phyloP scores from a whole-genome alignment of 805 yeast species.

The Ascoidea rubescens region DNA sequence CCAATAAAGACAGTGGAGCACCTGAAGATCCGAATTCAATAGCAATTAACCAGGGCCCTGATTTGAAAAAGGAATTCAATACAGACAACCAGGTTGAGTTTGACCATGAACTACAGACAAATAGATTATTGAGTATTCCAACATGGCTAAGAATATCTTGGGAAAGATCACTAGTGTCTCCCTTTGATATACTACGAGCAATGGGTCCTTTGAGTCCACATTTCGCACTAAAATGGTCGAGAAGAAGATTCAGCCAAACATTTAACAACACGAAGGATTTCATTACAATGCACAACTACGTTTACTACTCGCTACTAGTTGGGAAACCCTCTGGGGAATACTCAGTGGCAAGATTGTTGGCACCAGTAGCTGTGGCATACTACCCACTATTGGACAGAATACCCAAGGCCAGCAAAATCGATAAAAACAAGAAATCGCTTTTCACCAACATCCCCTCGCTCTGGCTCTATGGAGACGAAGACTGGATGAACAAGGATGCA shows the following conservation, averaged over 20 bases:
- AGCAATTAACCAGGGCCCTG: not conserved
- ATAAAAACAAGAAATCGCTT: slow-evolving; percentile 29
- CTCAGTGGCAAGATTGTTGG: slow-evolving; percentile 45
- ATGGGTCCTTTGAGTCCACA: slow-evolving; percentile 42
- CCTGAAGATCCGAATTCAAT: slow-evolving; percentile 11
- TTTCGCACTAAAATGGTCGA: slow-evolving; percentile 40
- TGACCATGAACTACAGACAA: not conserved
- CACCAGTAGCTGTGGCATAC: slow-evolving; percentile 42
- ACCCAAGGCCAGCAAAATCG: slow-evolving; percentile 54
- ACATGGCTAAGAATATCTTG: slow-evolving; percentile 19
- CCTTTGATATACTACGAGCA: slow-evolving; percentile 35
- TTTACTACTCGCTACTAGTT: slow-evolving; percentile 34
- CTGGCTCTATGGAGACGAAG: slow-evolving; percentile 55
- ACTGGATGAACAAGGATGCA: slow-evolving; percentile 58
- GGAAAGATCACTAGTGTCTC: slow-evolving; percentile 37
- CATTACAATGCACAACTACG: slow-evolving; percentile 36
- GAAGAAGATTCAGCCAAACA: slow-evolving; percentile 25
- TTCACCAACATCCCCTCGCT: slow-evolving; percentile 29
- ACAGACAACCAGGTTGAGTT: slow-evolving; percentile 1
- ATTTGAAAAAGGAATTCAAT: slow-evolving; percentile 3
- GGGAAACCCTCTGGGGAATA: slow-evolving; percentile 52
- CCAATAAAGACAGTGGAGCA: slow-evolving; percentile 13
- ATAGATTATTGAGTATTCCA: not conserved
- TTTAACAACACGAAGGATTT: slow-evolving; percentile 17
- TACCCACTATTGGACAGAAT: slow-evolving; percentile 42